These are phyloP conservation scores for Globisporangium emineosum DNA, from an alignment of 352 stramenopile species.

Conservation along the genomic window DNA sequence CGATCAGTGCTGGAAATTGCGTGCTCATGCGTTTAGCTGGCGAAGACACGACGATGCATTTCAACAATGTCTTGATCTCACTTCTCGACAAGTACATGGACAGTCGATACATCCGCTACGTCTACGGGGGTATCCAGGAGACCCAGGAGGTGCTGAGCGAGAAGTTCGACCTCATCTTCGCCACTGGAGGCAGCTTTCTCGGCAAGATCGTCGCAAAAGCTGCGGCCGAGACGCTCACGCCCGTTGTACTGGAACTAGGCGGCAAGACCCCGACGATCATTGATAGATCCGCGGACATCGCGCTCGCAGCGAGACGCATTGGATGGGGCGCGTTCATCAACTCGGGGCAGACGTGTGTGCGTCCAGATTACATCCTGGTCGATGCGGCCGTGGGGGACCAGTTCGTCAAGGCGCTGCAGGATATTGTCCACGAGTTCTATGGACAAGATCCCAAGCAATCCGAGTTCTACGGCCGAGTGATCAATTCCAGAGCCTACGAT, in stretches of 20 bases:
- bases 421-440: slow-evolving; percentile 50
- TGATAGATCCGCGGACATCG: slow-evolving; percentile 50
- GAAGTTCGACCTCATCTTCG: slow-evolving; percentile 85
- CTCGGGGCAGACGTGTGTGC: slow-evolving; percentile 92
- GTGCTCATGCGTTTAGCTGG: slow-evolving; percentile 89
- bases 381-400: slow-evolving; percentile 61
- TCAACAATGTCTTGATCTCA: slow-evolving; percentile 49
- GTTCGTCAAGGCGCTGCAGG: slow-evolving; percentile 44
- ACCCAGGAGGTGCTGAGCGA: slow-evolving; percentile 80
- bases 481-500: slow-evolving; percentile 13
- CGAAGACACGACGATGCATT: slow-evolving; percentile 72
- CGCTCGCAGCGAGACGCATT: slow-evolving; percentile 70
- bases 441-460: slow-evolving; percentile 43
- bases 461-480: slow-evolving; percentile 41
- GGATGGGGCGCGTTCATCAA: slow-evolving; percentile 89
- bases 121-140: slow-evolving; percentile 82
- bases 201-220: slow-evolving; percentile 91
- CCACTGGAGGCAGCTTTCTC: slow-evolving; percentile 61
- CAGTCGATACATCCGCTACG: slow-evolving; percentile 67
- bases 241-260: slow-evolving; percentile 93
- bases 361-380: slow-evolving; percentile 92
- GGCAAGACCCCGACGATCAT: slow-evolving; percentile 91
- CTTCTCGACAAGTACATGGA: slow-evolving; percentile 81
- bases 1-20: slow-evolving; percentile 91
- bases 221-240: slow-evolving; percentile 92